Conservation (phyloP, 371 early-diverging fungal genomes). For the Thermomucor indicae-seudaticae region DNA sequence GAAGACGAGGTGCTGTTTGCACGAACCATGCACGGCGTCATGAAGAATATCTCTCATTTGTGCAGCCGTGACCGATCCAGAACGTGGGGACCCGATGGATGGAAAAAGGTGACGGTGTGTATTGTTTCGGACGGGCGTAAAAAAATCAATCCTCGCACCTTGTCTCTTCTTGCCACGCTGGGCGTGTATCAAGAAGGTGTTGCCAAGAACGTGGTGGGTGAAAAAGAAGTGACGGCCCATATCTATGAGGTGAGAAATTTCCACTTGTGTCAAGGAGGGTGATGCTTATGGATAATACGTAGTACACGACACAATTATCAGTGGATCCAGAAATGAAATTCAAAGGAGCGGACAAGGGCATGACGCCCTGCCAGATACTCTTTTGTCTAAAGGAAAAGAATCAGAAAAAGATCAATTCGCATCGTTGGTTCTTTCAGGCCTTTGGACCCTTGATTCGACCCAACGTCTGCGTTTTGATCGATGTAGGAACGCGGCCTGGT, state of each 20-base stretch:
- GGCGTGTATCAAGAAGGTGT: conserved; percentile 83
- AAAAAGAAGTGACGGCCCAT: conserved; percentile 68
- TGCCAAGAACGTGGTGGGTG: conserved; percentile 65
- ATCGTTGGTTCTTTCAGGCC: conserved; percentile 97
- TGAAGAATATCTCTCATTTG: conserved; percentile 89
- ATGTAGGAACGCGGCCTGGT: conserved; percentile 92
- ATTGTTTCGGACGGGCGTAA: conserved; percentile 73
- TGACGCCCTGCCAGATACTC: conserved; percentile 87
- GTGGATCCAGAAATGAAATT: conserved; percentile 74
- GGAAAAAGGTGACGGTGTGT: conserved; percentile 92
- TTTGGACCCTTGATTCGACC: conserved; percentile 85
- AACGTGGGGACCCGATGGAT: conserved; percentile 87
- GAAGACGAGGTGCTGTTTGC: conserved; percentile 90
- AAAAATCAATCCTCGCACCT: conserved; percentile 61
- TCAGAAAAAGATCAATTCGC: conserved; percentile 92
- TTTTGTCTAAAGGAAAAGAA: conserved; percentile 94
- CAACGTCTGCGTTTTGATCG: conserved; percentile 88
- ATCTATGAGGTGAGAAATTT: conserved; percentile 62
- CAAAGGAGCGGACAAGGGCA: conserved; percentile 68
- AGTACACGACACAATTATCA: conserved; percentile 86
- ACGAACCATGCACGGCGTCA: conserved; percentile 86
- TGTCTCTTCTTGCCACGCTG: conserved; percentile 72
- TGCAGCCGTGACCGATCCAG: conserved; percentile 74
- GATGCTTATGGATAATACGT: conserved; percentile 12
- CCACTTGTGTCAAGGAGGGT: background rate